phyloP scores from a whole-genome alignment of 2,329 filamentous ascomycete genomes.

The Microsporum ferrugineum region DNA sequence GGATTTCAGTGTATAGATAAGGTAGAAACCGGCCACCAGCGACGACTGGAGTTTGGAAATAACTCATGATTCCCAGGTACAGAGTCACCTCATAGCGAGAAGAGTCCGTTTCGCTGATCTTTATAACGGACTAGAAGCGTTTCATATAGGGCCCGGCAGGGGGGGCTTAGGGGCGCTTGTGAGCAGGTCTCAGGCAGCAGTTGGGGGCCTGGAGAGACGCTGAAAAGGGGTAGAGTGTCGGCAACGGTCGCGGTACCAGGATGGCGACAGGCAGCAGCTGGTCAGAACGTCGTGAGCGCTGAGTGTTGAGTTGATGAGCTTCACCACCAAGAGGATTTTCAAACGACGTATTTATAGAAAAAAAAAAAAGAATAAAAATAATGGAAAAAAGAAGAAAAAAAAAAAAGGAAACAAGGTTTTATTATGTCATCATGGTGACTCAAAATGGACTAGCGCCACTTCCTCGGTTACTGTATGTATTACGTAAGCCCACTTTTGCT shows the following conservation, averaged over 20 bases:
- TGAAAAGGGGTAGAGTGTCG: neutral
- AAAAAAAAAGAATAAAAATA: neutral
- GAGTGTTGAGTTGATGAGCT: neutral
- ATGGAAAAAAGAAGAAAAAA: neutral
- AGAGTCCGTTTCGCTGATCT: neutral
- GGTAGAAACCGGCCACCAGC: constrained; percentile 10
- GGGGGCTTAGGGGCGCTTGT: neutral
- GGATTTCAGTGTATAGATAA: neutral
- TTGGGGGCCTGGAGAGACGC: neutral
- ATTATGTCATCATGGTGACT: neutral
- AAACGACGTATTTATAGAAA: neutral
- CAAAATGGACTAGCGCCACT: neutral
- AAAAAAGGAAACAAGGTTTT: neutral
- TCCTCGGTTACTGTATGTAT: neutral
- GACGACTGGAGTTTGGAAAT: constrained; percentile 7
- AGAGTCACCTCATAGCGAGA: neutral
- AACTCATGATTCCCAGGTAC: constrained; percentile 12
- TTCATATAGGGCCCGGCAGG: neutral
- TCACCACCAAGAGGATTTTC: neutral
- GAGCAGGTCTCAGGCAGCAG: neutral
- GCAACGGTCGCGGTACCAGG: neutral
- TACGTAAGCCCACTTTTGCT: neutral
- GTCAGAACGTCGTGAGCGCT: neutral
- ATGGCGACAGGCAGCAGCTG: neutral
- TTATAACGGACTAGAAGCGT: neutral